These are phyloP conservation scores for Colletotrichum sp. DNA, from an alignment of 2,329 filamentous ascomycete species.

Conservation along the genomic window DNA sequence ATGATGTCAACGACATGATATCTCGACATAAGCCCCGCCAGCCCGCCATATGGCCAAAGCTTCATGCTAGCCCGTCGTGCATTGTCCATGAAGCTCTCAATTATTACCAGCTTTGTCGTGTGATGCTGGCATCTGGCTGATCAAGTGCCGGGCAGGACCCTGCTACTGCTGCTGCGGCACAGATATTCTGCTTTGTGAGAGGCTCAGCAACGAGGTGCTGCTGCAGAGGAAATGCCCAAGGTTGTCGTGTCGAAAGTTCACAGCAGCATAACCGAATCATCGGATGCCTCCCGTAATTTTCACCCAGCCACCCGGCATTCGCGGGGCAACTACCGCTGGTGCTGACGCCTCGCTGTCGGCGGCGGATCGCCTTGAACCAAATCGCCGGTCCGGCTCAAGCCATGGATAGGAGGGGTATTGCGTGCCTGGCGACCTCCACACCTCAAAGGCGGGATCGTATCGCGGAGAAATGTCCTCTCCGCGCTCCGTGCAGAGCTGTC, in stretches of 20 bases:
- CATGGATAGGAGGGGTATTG: background rate
- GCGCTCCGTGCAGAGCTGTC: background rate
- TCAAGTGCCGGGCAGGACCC: background rate
- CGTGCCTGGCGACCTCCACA: background rate
- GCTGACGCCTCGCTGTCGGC: background rate
- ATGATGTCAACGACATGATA: background rate
- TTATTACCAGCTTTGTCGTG: background rate
- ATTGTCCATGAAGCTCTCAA: background rate
- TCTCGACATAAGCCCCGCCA: background rate
- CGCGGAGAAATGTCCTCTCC: background rate
- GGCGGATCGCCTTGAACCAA: background rate
- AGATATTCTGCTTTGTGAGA: background rate
- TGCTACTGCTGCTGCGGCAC: background rate
- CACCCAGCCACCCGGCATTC: background rate
- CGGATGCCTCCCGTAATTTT: background rate
- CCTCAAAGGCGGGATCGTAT: background rate
- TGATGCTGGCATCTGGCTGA: background rate
- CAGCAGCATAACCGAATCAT: background rate
- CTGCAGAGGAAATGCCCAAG: too few relatives aligned
- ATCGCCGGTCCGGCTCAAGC: background rate
- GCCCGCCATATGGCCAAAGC: constrained; percentile 1
- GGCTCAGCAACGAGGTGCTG: background rate
- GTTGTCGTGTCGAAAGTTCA: background rate
- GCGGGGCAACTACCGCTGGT: background rate
- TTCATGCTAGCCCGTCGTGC: background rate